A percentile compares a stretch with the other conserved stretches of the same genome.
phyloP scores from a whole-genome alignment of 2,329 filamentous ascomycete genomes.

The Cladosporium sp. region DNA sequence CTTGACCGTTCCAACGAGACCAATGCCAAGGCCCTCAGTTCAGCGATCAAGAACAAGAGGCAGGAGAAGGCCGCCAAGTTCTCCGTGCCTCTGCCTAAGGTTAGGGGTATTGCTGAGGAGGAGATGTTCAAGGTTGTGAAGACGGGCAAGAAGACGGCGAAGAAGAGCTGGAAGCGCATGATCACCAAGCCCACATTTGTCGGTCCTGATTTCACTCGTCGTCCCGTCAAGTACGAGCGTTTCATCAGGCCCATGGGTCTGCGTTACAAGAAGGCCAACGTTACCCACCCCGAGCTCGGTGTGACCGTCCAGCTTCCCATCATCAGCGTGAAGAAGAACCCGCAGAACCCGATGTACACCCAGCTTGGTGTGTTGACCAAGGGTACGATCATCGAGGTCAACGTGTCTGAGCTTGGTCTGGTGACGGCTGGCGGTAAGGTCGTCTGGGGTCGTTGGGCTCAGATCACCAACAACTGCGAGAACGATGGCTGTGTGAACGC shows the following conservation, averaged over 20 bases:
- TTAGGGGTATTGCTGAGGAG: slow-evolving; percentile 87
- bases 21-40: slow-evolving; percentile 68
- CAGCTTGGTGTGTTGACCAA: slow-evolving; percentile 85
- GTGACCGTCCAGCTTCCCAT: slow-evolving; percentile 76
- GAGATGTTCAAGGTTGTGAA: slow-evolving; percentile 97
- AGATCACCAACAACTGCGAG: slow-evolving; percentile 57
- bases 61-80: slow-evolving; percentile 92
- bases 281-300: slow-evolving; percentile 68
- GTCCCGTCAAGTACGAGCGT: slow-evolving; percentile 56
- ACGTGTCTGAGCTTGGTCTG: slow-evolving; percentile 84
- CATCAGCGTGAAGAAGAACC: slow-evolving; percentile 70
- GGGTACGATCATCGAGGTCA: slow-evolving; percentile 82
- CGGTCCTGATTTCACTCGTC: slow-evolving; percentile 78
- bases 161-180: slow-evolving; percentile 74
- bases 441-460: slow-evolving; percentile 81
- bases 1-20: slow-evolving; percentile 71
- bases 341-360: slow-evolving; percentile 84
- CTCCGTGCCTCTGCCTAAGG: slow-evolving; percentile 85
- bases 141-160: slow-evolving; percentile 88
- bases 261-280: slow-evolving; percentile 68
- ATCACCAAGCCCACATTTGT: slow-evolving; percentile 77
- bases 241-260: slow-evolving; percentile 69
- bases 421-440: slow-evolving; percentile 90
- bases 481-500: slow-evolving; percentile 54
- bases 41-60: slow-evolving; percentile 92